These are phyloP conservation scores for Suillus brevipes DNA, from an alignment of 768 basidiomycete genomes.

Conservation along the genomic window DNA sequence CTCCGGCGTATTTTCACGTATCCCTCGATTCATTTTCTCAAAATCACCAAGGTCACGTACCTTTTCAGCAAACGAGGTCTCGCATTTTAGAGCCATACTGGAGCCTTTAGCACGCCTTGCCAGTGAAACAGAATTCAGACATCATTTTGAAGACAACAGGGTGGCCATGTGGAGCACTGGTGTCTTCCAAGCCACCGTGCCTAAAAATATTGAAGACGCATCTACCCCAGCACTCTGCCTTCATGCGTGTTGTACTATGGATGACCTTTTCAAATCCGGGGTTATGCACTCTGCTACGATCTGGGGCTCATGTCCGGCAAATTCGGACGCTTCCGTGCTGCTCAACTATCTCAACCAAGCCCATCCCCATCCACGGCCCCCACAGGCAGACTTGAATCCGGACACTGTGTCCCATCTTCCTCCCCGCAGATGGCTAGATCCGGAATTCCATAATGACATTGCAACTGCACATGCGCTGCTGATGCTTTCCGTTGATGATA, in stretches of 20 bases:
- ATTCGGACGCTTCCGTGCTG: background rate
- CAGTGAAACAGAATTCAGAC: background rate
- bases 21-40: background rate
- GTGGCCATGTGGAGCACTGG: background rate
- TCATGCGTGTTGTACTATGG: background rate
- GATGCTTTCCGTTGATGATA: background rate
- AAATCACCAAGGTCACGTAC: background rate
- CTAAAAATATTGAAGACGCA: background rate
- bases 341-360: background rate
- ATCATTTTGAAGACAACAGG: background rate
- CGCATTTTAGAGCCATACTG: background rate
- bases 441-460: background rate
- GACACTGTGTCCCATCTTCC: background rate
- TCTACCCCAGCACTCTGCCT: background rate
- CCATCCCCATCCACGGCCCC: background rate
- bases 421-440: background rate
- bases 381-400: no score
- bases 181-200: background rate
- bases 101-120: background rate
- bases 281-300: background rate
- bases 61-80: background rate
- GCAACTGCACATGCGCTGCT: background rate
- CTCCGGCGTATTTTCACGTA: background rate
- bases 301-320: background rate
- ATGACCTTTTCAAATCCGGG: background rate